phyloP scores from a whole-genome alignment of 1,284 basidiomycete species.

The Athelia sp. region DNA sequence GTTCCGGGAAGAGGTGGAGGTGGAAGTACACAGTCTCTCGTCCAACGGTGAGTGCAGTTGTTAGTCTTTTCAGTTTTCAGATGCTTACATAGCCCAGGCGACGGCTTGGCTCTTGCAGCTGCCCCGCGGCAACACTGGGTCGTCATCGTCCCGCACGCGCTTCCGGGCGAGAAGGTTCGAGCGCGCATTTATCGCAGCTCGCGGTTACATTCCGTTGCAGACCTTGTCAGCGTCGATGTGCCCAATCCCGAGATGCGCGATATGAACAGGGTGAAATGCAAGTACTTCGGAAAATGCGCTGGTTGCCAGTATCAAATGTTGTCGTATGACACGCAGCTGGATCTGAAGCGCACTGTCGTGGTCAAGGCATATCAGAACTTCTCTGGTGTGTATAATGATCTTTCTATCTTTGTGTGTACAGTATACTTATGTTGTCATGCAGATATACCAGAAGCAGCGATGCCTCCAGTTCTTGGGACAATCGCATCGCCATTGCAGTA shows the following conservation, averaged over 20 bases:
- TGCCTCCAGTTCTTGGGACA: slow-evolving; percentile 75
- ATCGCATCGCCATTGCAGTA: slow-evolving; percentile 87
- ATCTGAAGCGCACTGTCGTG: slow-evolving; percentile 86
- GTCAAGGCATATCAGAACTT: slow-evolving; percentile 81
- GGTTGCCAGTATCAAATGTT: slow-evolving; percentile 89
- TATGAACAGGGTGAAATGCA: slow-evolving; percentile 62
- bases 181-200: slow-evolving; percentile 66
- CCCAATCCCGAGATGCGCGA: slow-evolving; percentile 67
- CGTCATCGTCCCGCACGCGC: slow-evolving; percentile 75
- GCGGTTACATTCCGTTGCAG: slow-evolving; percentile 71
- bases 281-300: slow-evolving; percentile 82
- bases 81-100: slow-evolving; percentile 38
- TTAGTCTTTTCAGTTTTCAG: slow-evolving; percentile 2
- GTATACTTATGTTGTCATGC: slow-evolving; percentile 19
- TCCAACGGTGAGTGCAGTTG: slow-evolving; percentile 51
- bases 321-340: slow-evolving; percentile 82
- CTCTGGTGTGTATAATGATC: slow-evolving; percentile 42
- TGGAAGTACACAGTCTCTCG: slow-evolving; percentile 58
- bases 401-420: neutral
- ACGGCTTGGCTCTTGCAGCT: slow-evolving; percentile 60
- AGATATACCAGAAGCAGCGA: slow-evolving; percentile 46
- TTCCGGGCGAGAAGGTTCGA: slow-evolving; percentile 77
- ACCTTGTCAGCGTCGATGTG: slow-evolving; percentile 67
- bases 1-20: slow-evolving; percentile 57
- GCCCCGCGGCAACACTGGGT: slow-evolving; percentile 61